Evolutionary conservation across 2,329 filamentous ascomycete species (phyloP).

Genomic region (Fusarium oligoseptatum): DNA sequence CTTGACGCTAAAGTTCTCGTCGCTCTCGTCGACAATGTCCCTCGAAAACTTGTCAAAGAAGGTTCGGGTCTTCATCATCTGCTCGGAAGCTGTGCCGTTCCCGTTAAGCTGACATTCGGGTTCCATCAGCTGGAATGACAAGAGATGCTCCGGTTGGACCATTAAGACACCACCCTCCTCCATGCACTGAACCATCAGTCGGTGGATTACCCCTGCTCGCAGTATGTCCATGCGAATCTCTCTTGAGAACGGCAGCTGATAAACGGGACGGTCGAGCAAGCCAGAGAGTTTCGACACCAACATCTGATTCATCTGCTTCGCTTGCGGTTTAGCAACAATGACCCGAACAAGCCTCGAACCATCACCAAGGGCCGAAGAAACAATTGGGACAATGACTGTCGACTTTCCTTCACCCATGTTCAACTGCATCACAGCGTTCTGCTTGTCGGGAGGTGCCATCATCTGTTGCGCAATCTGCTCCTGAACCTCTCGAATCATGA

Average conservation of each 20-base stretch:
- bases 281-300: constrained; percentile 61
- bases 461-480: constrained; percentile 70
- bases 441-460: constrained; percentile 54
- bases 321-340: constrained; percentile 72
- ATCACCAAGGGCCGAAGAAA: constrained; percentile 67
- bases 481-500: constrained; percentile 73
- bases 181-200: constrained; percentile 61
- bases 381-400: constrained; percentile 76
- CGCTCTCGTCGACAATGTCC: constrained; percentile 75
- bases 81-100: constrained; percentile 41
- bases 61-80: constrained; percentile 56
- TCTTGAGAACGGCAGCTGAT: constrained; percentile 71
- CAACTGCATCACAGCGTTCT: constrained; percentile 72
- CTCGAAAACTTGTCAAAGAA: constrained; percentile 60
- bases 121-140: constrained; percentile 74
- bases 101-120: constrained; percentile 61
- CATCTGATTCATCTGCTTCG: constrained; percentile 67
- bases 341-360: constrained; percentile 65
- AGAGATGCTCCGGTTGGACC: constrained; percentile 72
- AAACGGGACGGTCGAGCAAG: constrained; percentile 66
- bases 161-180: constrained; percentile 67
- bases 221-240: constrained; percentile 51
- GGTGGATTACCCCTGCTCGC: constrained; percentile 53
- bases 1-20: constrained; percentile 71
- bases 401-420: constrained; percentile 82